Conservation (phyloP, 192 early-diverging fungal species). For the Gigaspora rosea region DNA sequence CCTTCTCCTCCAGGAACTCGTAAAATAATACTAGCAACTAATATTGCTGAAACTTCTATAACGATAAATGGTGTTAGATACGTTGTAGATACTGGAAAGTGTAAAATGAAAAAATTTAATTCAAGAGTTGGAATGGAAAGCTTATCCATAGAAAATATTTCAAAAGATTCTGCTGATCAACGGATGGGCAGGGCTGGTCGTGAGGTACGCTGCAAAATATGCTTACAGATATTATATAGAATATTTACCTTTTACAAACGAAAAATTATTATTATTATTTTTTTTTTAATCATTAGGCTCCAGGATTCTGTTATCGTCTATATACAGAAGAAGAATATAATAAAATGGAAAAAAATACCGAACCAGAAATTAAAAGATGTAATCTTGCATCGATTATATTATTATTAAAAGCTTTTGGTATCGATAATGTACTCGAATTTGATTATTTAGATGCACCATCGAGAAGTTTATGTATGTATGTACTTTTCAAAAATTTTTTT, state of each 20-base stretch:
- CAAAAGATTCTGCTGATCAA: conserved; percentile 90
- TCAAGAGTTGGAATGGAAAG: conserved; percentile 89
- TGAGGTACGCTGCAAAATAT: conserved; percentile 55
- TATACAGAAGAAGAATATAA: conserved; percentile 86
- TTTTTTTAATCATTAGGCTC: conserved; percentile 46
- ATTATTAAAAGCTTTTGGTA: conserved; percentile 88
- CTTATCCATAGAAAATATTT: conserved; percentile 83
- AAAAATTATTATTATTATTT: conserved; percentile 13
- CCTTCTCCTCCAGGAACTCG: conserved; percentile 80
- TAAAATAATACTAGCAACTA: conserved; percentile 94
- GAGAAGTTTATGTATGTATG: conserved; percentile 54
- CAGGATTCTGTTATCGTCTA: conserved; percentile 89
- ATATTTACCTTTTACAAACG: not conserved
- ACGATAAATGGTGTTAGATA: conserved; percentile 94
- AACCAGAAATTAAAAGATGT: conserved; percentile 94
- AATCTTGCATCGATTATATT: conserved; percentile 86
- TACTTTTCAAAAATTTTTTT: not conserved
- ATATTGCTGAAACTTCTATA: conserved; percentile 98
- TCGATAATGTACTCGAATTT: conserved; percentile 86
- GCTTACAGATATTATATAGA: conserved; percentile 2
- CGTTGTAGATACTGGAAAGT: conserved; percentile 92
- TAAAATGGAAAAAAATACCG: conserved; percentile 72
- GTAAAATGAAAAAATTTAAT: conserved; percentile 89
- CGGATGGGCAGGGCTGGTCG: conserved; percentile 94
- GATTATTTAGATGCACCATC: conserved; percentile 95